These are phyloP conservation scores for Monosporascus cannonballus DNA, from an alignment of 2,329 filamentous ascomycete species.

Conservation along the genomic window DNA sequence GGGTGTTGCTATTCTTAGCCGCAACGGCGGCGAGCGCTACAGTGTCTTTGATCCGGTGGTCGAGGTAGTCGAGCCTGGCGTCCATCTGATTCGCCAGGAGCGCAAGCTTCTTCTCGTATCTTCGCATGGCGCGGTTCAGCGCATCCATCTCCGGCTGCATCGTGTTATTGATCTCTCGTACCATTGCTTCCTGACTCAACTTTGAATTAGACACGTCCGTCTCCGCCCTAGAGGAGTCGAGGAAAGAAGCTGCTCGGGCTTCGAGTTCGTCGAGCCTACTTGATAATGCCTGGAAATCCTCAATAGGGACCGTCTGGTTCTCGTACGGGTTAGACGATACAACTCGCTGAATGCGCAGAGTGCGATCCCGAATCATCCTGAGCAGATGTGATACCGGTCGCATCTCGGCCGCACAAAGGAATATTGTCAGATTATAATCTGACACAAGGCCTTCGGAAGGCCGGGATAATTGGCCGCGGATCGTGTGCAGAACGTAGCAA, in stretches of 20 bases:
- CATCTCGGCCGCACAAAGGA: constrained; percentile 80
- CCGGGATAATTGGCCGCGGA: constrained; percentile 73
- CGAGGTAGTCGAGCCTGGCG: constrained; percentile 64
- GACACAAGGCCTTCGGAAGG: constrained; percentile 84
- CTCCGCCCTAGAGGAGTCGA: constrained; percentile 12
- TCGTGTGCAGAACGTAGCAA: constrained; percentile 77
- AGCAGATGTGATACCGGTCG: constrained; percentile 77
- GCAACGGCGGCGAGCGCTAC: constrained; percentile 75
- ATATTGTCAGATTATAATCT: constrained; percentile 89
- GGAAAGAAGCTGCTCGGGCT: constrained; percentile 39
- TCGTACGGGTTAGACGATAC: constrained; percentile 49
- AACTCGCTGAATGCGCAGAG: constrained; percentile 72
- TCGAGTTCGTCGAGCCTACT: constrained; percentile 67
- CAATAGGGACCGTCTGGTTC: constrained; percentile 28
- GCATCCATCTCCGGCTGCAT: constrained; percentile 82
- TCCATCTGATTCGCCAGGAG: constrained; percentile 72
- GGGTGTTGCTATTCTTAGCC: constrained; percentile 42
- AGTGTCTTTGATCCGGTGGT: constrained; percentile 67
- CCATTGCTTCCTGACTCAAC: constrained; percentile 36
- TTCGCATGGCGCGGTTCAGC: constrained; percentile 77
- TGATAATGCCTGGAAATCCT: constrained; percentile 50
- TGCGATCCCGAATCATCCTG: constrained; percentile 71
- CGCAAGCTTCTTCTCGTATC: constrained; percentile 84
- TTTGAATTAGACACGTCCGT: constrained; percentile 26
- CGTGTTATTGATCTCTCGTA: constrained; percentile 54